Conservation (phyloP, 352 stramenopile genomes). For the Phytopythium ostracodes region DNA sequence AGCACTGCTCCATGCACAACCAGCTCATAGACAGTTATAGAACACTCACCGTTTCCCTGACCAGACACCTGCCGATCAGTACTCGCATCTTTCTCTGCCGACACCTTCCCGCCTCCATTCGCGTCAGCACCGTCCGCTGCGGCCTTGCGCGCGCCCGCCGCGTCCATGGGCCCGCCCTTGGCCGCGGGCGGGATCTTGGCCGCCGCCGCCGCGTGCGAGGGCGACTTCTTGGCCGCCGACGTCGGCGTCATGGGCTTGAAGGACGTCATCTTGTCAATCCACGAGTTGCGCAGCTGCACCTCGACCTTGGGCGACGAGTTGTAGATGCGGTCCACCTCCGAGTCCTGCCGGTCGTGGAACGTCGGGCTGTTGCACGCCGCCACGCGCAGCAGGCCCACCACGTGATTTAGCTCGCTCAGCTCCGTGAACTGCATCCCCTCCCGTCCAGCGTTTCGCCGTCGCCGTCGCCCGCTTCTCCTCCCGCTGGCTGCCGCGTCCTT, state of each 20-base stretch:
- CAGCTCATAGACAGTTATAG: not conserved
- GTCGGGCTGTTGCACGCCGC: conserved; percentile 81
- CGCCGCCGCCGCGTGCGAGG: conserved; percentile 12
- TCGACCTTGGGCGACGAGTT: conserved; percentile 89
- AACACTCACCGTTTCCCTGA: not conserved
- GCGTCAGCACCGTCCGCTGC: conserved; percentile 14
- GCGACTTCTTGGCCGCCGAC: conserved; percentile 44
- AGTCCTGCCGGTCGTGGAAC: conserved; percentile 88
- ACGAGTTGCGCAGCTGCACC: conserved; percentile 81
- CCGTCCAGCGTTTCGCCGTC: too few species aligned
- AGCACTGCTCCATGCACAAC: not conserved
- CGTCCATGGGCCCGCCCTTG: conserved; percentile 4
- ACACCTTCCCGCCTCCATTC: not conserved
- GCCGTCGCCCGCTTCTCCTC: not conserved
- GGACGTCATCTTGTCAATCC: conserved; percentile 84
- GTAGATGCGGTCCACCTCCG: conserved; percentile 87
- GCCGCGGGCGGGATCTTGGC: conserved; percentile 6
- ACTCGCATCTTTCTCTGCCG: not conserved
- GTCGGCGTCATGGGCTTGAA: conserved; percentile 49
- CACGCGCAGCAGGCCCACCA: conserved; percentile 80
- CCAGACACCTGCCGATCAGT: not conserved
- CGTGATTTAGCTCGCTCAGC: conserved; percentile 81
- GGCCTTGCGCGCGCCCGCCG: conserved; percentile 13
- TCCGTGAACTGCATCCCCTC: conserved; percentile 84
- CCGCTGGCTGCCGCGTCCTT: not conserved